Evolutionary conservation across 1,284 basidiomycete genomes (phyloP).

Genomic region (Ceratobasidium sp.): DNA sequence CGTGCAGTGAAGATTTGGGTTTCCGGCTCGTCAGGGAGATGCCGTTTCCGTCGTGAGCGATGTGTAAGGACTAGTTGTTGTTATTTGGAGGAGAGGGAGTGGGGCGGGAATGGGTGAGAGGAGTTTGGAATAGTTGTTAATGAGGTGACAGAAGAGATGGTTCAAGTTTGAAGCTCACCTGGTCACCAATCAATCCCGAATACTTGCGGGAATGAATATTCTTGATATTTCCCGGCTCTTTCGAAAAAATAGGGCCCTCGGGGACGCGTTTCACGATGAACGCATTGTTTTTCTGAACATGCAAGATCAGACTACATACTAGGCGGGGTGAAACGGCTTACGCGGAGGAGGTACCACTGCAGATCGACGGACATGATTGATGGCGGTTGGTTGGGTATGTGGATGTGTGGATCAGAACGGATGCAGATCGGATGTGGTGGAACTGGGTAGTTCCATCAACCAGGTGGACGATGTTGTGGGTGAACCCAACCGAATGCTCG

Average conservation of each 20-base stretch:
- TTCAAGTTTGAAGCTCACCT: slow-evolving; percentile 65
- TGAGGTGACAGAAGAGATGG: too few species aligned
- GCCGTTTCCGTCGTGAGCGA: slow-evolving; percentile 67
- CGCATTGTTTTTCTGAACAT: slow-evolving; percentile 81
- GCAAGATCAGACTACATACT: slow-evolving; percentile 1
- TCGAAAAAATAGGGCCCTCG: slow-evolving; percentile 84
- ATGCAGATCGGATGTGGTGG: slow-evolving; percentile 22
- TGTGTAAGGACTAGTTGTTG: slow-evolving; percentile 14
- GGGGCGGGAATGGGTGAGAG: neutral
- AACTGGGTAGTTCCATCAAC: too few species aligned
- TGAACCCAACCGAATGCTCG: too few species aligned
- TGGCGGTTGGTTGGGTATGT: neutral
- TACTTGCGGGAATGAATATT: slow-evolving; percentile 91
- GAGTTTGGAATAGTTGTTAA: too few species aligned
- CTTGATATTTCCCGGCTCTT: slow-evolving; percentile 89
- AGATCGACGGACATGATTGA: slow-evolving; percentile 74
- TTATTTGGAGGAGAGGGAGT: neutral
- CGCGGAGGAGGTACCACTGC: slow-evolving; percentile 91
- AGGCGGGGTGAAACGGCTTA: slow-evolving; percentile 61
- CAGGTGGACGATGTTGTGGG: too few species aligned
- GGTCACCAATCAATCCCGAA: slow-evolving; percentile 87
- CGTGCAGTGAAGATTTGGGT: slow-evolving; percentile 70
- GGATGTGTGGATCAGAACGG: slow-evolving; percentile 32
- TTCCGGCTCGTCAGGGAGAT: slow-evolving; percentile 80
- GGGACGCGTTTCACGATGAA: slow-evolving; percentile 82